Evolutionary conservation across 2,329 filamentous ascomycete genomes (phyloP).

Genomic region (Pseudogymnoascus sp.): DNA sequence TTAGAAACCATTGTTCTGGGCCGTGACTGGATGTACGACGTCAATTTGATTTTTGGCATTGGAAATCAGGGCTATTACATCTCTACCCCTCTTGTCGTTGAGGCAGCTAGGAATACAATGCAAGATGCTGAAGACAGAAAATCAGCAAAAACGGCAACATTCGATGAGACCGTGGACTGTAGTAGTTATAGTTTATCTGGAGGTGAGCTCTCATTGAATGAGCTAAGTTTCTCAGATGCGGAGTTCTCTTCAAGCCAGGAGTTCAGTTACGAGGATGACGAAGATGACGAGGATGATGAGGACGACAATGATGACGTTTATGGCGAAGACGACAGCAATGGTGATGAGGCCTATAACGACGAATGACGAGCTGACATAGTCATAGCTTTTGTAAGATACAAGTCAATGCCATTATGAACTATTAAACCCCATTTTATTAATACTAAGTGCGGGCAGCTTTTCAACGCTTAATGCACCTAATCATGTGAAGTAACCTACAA

Average conservation of each 20-base stretch:
- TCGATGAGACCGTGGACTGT: background rate
- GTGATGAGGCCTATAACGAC: constrained; percentile 1
- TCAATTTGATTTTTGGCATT: constrained; percentile 12
- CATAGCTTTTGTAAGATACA: background rate
- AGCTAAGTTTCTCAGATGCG: background rate
- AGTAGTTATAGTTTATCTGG: background rate
- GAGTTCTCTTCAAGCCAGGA: background rate
- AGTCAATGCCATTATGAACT: background rate
- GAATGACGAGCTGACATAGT: background rate
- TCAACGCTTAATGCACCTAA: background rate
- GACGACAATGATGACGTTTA: constrained; percentile 7
- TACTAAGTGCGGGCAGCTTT: background rate
- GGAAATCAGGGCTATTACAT: constrained; percentile 14
- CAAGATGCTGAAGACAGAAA: constrained; percentile 10
- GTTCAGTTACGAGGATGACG: background rate
- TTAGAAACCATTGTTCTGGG: constrained; percentile 13
- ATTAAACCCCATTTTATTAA: background rate
- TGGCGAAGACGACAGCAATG: constrained; percentile 1
- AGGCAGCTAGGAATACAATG: constrained; percentile 11
- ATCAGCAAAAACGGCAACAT: background rate
- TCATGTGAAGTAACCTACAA: too few relatives aligned
- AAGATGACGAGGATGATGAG: constrained; percentile 10
- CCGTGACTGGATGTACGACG: constrained; percentile 13
- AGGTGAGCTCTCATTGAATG: background rate
- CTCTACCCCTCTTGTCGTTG: constrained; percentile 13